Base-by-base conservation (phyloP, 768 basidiomycete species). In the Austroboletus festivus region DNA sequence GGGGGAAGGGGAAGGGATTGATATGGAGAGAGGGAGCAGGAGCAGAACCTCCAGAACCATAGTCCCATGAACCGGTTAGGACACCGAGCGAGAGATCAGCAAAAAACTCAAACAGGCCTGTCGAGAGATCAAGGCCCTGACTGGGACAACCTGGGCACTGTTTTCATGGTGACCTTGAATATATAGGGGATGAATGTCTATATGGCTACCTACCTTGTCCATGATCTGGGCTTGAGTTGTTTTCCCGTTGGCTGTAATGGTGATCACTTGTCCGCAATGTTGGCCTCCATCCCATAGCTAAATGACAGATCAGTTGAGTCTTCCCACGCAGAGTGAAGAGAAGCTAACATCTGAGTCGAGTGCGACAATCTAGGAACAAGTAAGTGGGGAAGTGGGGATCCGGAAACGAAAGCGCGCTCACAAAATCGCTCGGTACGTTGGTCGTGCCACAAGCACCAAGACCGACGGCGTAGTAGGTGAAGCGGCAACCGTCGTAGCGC, bases 81-180 rank as follows among this genome's bases (percentile, higher is more conserved):
- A 85, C 76, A 42, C 88, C 89, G 3, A 42, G 61, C 38, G 62
- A 65, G 34, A 73, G 46, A 22, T 62, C 44, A 12, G 72, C 75
- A 65, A 90, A 88, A 70, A 63, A 77, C 38, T 68, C 31, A 71
- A 92, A 91, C 40, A 91, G 76, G 38, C 82, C 81, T 28, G 71
- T 56, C 11, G 82, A 82, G 40, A 90, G 67, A 67, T 92, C 89
- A 23, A 91, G 79, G 33, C 82, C 87, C 23, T 68, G 74, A 31
- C 60, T 71, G 3, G 80, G 80, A 63, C 89, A 91, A 26, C 78
- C 78, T 10, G 82, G 82, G 57, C 87, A 89, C 79, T 86, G 49
- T 46, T 21, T 11, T 46, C 23, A 42, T 31, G 23, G 9, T 4
- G 21, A n/a, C 15, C 35, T 39, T 44, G 26, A 8, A 38, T 37